These are phyloP conservation scores for Davidsoniella australis DNA, from an alignment of 2,329 filamentous ascomycete species.

Conservation along the genomic window DNA sequence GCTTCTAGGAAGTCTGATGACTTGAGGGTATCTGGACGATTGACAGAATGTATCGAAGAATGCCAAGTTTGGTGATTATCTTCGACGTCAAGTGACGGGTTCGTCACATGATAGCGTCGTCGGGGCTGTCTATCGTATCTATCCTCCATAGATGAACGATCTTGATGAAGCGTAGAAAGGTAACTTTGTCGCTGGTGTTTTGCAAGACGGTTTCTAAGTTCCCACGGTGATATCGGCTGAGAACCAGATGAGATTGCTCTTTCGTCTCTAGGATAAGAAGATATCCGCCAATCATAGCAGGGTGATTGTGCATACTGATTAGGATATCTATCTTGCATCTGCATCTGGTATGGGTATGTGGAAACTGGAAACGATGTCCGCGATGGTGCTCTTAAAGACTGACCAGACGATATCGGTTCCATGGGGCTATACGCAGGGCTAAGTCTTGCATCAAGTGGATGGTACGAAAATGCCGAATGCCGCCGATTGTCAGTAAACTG, in stretches of 20 bases:
- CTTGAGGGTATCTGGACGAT: background rate
- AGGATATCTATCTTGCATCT: no score
- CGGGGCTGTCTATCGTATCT: slow-evolving; percentile 2
- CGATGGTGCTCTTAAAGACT: slow-evolving; percentile 1
- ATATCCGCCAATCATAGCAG: no score
- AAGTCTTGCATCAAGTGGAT: slow-evolving; percentile 3
- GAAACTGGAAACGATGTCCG: slow-evolving; percentile 2
- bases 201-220: background rate
- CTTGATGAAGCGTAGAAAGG: no score
- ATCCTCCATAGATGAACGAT: background rate
- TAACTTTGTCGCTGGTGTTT: no score
- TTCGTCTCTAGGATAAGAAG: no score
- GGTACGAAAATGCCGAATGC: slow-evolving; percentile 10
- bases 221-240: background rate
- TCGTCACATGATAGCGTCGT: slow-evolving; percentile 5
- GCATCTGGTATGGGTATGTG: background rate
- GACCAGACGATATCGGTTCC: background rate
- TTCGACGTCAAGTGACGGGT: background rate
- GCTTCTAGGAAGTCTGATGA: no score
- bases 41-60: background rate
- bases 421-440: background rate
- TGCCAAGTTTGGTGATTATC: background rate
- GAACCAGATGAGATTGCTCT: background rate
- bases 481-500: slow-evolving; percentile 3
- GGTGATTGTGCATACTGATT: no score